Evolutionary conservation across 169 alveolate species (phyloP).

Genomic region (Cryptosporidium muris): DNA sequence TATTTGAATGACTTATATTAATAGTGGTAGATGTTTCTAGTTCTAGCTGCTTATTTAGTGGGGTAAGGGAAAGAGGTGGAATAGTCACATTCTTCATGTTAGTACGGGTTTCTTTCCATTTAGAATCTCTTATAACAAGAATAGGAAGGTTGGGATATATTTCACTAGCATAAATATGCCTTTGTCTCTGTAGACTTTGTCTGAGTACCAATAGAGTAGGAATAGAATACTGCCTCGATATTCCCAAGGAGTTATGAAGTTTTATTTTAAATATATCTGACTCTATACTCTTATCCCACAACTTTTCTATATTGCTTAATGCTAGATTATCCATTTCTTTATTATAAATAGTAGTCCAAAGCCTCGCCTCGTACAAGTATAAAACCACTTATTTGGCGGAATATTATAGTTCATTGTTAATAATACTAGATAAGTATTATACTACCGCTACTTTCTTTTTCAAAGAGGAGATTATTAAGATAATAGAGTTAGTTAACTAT

Average conservation of each 20-base stretch:
- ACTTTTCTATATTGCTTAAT: no score
- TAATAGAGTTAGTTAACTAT: no score
- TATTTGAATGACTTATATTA: slow-evolving; percentile 8
- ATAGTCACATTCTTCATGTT: neutral
- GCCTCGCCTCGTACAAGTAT: no score
- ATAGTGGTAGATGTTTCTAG: slow-evolving; percentile 6
- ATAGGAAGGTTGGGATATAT: slow-evolving; percentile 47
- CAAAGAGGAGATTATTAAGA: no score
- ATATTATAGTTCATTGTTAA: no score
- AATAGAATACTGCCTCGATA: slow-evolving; percentile 17
- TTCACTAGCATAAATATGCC: slow-evolving; percentile 8
- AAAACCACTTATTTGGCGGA: no score
- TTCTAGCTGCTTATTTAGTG: neutral
- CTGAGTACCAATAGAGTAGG: slow-evolving; percentile 16
- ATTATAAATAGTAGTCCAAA: no score
- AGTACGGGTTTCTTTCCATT: neutral
- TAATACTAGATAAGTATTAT: no score
- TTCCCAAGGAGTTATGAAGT: neutral
- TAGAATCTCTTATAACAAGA: slow-evolving; percentile 13
- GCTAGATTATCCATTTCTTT: no score
- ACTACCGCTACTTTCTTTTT: no score
- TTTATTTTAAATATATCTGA: neutral
- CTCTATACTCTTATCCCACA: neutral
- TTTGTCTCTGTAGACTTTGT: neutral
- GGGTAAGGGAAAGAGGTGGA: neutral